Base-by-base conservation (phyloP, 331 rosid genomes). In the Quercus phellos region DNA sequence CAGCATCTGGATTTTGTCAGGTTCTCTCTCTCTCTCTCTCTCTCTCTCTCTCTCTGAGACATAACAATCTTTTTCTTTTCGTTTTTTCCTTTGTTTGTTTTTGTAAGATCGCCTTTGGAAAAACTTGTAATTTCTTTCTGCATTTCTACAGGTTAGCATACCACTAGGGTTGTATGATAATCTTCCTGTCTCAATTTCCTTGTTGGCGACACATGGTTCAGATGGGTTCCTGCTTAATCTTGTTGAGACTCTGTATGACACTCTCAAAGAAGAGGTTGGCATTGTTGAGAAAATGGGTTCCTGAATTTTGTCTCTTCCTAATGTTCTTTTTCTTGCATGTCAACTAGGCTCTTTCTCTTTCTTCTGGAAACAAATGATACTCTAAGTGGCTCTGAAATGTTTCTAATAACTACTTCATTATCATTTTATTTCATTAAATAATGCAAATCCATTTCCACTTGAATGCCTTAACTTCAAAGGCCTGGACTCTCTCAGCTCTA, bases 121-220 rank as follows among this genome's bases (percentile, higher is more conserved):
- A 72, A 38, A 2, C 29, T 61, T 17, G 6, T 6, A 6, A 34
- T 18, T 1, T 74, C 26, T 34, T 51, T 64, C 43, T 26, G 7
- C 58, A 17, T 54, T 51, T 56, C 56, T 67, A 18, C 80, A 88
- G 91, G 91, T 85, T 67, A 83, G 75, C 80, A 80, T 88, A 35
- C 91, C 89, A 35, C 80, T 88, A 27, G 86, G 86, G 63, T 21
- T 78, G 84, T 63, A 75, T 34, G 79, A 80, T n/a, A 51, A 60
- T 58, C 82, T 88, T 73, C 91, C 91, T 11, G 79, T 85, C 42
- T 74, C 91, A 51, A 77, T 87, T 72, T 87, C 90, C n/a, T 74
- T 87, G 81, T 2, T 87, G 77, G 90, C 90, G 18, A 84, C 68
- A 38, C 87, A 85, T 32, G 87, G 89, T 30, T 83, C 86, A 16